Percentiles rank a stretch among this genome's conserved stretches.
Evolutionary conservation across 805 yeast species (phyloP).

Genomic region (Lipomyces oligophaga): DNA sequence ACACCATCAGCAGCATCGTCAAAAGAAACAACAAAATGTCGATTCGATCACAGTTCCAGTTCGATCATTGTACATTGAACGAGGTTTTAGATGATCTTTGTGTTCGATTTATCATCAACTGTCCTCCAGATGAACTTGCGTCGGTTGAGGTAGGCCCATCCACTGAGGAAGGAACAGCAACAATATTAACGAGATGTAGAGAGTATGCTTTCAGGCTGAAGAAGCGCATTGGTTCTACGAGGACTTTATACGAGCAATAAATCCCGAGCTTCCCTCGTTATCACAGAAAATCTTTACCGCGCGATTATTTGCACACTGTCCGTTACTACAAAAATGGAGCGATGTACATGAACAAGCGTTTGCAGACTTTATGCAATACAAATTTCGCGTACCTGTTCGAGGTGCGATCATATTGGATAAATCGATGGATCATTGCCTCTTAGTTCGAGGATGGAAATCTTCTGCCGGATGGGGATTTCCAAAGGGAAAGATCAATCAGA

Average conservation of each 20-base stretch:
- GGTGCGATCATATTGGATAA: conserved; percentile 87
- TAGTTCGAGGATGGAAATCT: conserved; percentile 82
- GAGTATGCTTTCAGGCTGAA: conserved; percentile 90
- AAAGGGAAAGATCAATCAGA: conserved; percentile 91
- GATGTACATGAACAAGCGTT: conserved; percentile 54
- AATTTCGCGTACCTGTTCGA: conserved; percentile 87
- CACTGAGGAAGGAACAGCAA: neutral
- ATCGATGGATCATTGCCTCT: conserved; percentile 52
- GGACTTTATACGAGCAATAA: conserved; percentile 70
- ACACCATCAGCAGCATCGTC: too few species aligned
- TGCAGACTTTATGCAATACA: conserved; percentile 75
- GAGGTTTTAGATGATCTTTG: conserved; percentile 78
- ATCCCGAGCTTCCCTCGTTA: conserved; percentile 71
- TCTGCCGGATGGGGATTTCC: conserved; percentile 89
- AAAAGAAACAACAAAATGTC: too few species aligned
- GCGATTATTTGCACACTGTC: conserved; percentile 74
- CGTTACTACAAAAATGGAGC: conserved; percentile 38
- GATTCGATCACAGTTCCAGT: conserved; percentile 30
- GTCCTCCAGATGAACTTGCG: conserved; percentile 86
- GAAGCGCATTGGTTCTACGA: conserved; percentile 98
- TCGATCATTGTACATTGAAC: conserved; percentile 64
- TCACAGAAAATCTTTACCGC: conserved; percentile 74
- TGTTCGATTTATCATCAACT: conserved; percentile 85
- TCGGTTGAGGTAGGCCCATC: conserved; percentile 47
- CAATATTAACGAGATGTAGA: conserved; percentile 36